phyloP scores from a whole-genome alignment of 495 filamentous ascomycete species.

The Aspergillus homomorphus region DNA sequence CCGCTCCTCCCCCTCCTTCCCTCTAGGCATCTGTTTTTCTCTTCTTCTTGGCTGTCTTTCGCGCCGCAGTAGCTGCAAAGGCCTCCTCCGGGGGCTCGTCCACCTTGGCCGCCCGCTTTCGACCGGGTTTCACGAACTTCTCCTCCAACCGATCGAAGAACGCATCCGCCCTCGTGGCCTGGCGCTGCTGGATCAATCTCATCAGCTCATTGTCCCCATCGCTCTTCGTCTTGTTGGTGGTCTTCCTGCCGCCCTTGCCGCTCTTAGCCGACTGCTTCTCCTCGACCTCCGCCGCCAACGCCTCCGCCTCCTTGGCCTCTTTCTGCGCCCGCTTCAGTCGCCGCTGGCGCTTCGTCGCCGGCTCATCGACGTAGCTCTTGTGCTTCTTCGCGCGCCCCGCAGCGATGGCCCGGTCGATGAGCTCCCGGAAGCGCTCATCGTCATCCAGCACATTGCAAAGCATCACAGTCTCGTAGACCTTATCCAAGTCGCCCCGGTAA shows the following conservation, averaged over 20 bases:
- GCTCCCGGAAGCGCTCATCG: slow-evolving; percentile 74
- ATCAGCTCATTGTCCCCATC: slow-evolving; percentile 45
- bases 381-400: slow-evolving; percentile 61
- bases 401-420: slow-evolving; percentile 80
- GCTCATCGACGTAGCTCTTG: slow-evolving; percentile 67
- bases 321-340: slow-evolving; percentile 60
- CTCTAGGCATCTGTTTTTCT: slow-evolving; percentile 43
- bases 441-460: slow-evolving; percentile 80
- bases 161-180: slow-evolving; percentile 44
- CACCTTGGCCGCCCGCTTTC: slow-evolving; percentile 31
- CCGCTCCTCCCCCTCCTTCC: slow-evolving; percentile 10
- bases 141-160: slow-evolving; percentile 70
- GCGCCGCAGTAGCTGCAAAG: slow-evolving; percentile 28
- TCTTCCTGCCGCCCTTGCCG: slow-evolving; percentile 26
- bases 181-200: slow-evolving; percentile 57
- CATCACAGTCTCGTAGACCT: slow-evolving; percentile 79
- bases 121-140: slow-evolving; percentile 55
- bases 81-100: slow-evolving; percentile 32
- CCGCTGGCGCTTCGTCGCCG: slow-evolving; percentile 57
- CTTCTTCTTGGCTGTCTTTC: slow-evolving; percentile 30
- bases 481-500: slow-evolving; percentile 67
- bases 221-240: slow-evolving; percentile 25
- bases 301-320: slow-evolving; percentile 71
- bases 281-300: slow-evolving; percentile 66
- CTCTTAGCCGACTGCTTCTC: slow-evolving; percentile 41